Evolutionary conservation across 768 basidiomycete species (phyloP).

Genomic region (Boletales sp.): DNA sequence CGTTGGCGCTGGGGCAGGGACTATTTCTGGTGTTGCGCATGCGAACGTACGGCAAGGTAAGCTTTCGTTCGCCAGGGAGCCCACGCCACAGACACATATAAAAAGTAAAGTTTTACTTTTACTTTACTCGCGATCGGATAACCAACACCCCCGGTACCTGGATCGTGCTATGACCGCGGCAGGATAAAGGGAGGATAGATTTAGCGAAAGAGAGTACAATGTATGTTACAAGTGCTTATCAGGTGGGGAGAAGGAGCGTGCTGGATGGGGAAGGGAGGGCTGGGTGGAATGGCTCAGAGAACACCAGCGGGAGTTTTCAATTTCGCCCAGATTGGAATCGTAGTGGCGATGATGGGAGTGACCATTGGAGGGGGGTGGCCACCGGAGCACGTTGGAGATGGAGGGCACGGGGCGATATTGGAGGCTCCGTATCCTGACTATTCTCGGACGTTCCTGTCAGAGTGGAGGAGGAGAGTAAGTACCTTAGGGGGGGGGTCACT

Average conservation of each 20-base stretch:
- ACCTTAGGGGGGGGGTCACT: neutral
- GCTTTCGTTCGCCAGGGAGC: constrained; percentile 3
- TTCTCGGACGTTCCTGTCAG: no score
- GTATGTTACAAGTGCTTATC: no score
- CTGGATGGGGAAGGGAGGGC: neutral
- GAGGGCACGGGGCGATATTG: neutral
- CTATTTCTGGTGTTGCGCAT: constrained; percentile 3
- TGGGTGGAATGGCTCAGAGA: neutral
- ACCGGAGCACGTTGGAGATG: no score
- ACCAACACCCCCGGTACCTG: constrained; percentile 22
- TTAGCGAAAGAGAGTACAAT: no score
- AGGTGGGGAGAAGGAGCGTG: neutral
- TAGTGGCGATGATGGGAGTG: constrained; percentile 18
- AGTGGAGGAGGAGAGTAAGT: no score
- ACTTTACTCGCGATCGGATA: constrained; percentile 16
- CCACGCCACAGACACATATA: constrained; percentile 20
- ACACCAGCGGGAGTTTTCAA: constrained; percentile 15
- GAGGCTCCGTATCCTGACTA: no score
- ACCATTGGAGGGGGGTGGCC: no score
- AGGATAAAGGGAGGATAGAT: no score
- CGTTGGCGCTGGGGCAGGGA: neutral
- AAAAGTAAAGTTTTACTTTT: constrained; percentile 19
- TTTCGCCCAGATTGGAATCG: constrained; percentile 31
- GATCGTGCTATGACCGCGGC: constrained; percentile 2
- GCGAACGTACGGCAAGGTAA: constrained; percentile 8